A percentile compares a stretch with the other conserved stretches of the same genome.
These are phyloP conservation scores for Sonneratia caseolaris DNA, from an alignment of 345 rosid species.

Conservation along the genomic window DNA sequence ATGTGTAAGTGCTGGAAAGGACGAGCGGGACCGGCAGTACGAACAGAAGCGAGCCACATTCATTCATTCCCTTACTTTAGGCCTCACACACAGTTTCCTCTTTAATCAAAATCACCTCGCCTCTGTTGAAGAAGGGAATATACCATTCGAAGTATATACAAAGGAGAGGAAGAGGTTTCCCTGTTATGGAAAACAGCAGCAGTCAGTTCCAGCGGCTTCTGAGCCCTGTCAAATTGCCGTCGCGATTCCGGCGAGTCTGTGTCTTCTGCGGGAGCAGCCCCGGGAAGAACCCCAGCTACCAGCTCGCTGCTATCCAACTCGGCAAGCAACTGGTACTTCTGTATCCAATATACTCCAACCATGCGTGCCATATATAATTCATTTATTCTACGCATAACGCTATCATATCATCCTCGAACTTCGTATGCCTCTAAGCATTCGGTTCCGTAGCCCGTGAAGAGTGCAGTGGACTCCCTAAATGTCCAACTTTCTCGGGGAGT, in stretches of 20 bases:
- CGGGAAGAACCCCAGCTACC: conserved; percentile 65
- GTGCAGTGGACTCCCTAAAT: neutral
- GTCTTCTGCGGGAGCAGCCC: conserved; percentile 78
- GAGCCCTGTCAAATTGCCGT: conserved; percentile 15
- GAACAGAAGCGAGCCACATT: no score
- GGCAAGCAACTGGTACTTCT: conserved; percentile 46
- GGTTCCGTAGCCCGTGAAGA: neutral
- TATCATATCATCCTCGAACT: neutral
- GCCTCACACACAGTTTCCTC: no score
- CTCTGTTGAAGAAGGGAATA: neutral
- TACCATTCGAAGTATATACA: neutral
- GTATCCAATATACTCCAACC: neutral
- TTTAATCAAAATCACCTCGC: neutral
- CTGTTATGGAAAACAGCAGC: neutral
- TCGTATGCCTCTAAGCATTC: neutral
- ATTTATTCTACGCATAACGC: neutral
- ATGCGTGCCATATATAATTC: neutral
- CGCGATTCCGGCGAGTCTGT: conserved; percentile 60
- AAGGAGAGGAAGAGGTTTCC: neutral
- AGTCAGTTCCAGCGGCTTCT: conserved; percentile 10
- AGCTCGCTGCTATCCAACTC: conserved; percentile 62
- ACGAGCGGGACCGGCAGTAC: conserved; percentile 9
- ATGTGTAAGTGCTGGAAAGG: no score
- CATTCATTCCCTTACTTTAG: no score
- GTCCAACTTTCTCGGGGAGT: neutral